A percentile compares a stretch with the other conserved stretches of the same genome.
Evolutionary conservation across 2,329 filamentous ascomycete species (phyloP).

Genomic region (Pseudohalonectria lignicola): DNA sequence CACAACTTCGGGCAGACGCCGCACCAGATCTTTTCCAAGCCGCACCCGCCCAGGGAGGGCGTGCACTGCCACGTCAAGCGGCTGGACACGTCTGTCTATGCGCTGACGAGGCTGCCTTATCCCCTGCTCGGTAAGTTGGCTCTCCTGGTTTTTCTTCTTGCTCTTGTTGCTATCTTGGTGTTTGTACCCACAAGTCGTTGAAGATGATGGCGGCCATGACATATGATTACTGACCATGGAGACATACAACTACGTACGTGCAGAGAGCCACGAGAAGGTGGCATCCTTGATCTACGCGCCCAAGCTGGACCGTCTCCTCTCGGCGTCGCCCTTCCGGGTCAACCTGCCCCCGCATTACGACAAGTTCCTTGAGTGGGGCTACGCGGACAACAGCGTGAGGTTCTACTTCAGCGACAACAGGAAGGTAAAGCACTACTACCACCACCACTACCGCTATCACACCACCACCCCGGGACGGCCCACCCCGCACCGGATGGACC

Average conservation of each 20-base stretch:
- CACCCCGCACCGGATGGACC: not conserved
- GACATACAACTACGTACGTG: constrained; percentile 5
- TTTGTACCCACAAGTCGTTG: too few species aligned
- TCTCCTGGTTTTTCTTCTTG: not conserved
- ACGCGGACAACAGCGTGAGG: constrained; percentile 81
- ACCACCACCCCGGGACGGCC: not conserved
- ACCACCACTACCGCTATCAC: not conserved
- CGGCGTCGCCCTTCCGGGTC: constrained; percentile 71
- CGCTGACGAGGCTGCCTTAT: constrained; percentile 66
- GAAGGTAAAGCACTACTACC: constrained; percentile 35
- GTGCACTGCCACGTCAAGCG: constrained; percentile 52
- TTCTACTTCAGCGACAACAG: constrained; percentile 81
- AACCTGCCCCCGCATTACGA: constrained; percentile 82
- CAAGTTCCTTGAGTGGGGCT: constrained; percentile 92
- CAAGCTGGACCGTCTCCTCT: constrained; percentile 74
- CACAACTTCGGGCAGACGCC: constrained; percentile 98
- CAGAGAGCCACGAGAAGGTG: constrained; percentile 65
- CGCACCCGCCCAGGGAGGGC: constrained; percentile 69
- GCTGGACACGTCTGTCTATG: constrained; percentile 68
- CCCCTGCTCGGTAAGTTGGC: constrained; percentile 59
- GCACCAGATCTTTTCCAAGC: constrained; percentile 78
- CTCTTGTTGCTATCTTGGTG: too few species aligned
- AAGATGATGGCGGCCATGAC: too few species aligned
- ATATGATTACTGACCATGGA: too few species aligned
- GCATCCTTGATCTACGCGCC: constrained; percentile 66